Evolutionary conservation across 768 basidiomycete species (phyloP).

Genomic region (Mycena rebaudengoi): DNA sequence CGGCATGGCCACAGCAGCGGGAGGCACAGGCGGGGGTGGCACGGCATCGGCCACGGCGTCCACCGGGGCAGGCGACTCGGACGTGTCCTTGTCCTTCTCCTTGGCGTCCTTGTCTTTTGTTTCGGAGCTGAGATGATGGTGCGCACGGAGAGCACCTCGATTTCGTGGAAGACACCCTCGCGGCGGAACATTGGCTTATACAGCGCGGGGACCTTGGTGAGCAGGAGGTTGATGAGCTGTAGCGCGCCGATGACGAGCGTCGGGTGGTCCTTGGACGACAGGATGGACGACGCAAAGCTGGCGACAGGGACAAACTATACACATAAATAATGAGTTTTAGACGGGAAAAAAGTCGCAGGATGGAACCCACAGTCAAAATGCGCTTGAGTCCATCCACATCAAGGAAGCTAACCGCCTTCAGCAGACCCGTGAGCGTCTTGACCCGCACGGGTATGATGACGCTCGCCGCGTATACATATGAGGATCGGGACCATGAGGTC

Average conservation of each 20-base stretch:
- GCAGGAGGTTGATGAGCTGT: constrained; percentile 91
- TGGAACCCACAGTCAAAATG: constrained; percentile 75
- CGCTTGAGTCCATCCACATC: constrained; percentile 77
- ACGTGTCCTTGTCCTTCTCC: constrained; percentile 42
- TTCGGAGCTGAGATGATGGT: constrained; percentile 61
- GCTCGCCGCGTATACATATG: constrained; percentile 98
- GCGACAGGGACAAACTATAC: constrained; percentile 91
- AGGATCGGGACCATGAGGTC: constrained; percentile 90
- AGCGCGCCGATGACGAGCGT: constrained; percentile 87
- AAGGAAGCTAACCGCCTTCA: constrained; percentile 93
- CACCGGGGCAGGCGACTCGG: constrained; percentile 47
- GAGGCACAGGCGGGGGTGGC: constrained; percentile 43
- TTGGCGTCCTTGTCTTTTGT: constrained; percentile 48
- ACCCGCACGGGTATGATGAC: constrained; percentile 87
- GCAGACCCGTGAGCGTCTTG: constrained; percentile 86
- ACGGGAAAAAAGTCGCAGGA: too few relatives aligned
- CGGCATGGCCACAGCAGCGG: constrained; percentile 38
- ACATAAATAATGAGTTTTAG: constrained; percentile 15
- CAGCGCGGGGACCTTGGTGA: constrained; percentile 82
- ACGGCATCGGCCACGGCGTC: constrained; percentile 53
- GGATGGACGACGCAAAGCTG: constrained; percentile 92
- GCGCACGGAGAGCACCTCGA: constrained; percentile 78
- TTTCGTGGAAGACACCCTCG: constrained; percentile 96
- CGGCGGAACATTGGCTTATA: constrained; percentile 92
- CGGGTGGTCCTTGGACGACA: constrained; percentile 92